These are phyloP conservation scores for Eucommia ulmoides DNA, from an alignment of 257 asterid species.

Conservation along the genomic window DNA sequence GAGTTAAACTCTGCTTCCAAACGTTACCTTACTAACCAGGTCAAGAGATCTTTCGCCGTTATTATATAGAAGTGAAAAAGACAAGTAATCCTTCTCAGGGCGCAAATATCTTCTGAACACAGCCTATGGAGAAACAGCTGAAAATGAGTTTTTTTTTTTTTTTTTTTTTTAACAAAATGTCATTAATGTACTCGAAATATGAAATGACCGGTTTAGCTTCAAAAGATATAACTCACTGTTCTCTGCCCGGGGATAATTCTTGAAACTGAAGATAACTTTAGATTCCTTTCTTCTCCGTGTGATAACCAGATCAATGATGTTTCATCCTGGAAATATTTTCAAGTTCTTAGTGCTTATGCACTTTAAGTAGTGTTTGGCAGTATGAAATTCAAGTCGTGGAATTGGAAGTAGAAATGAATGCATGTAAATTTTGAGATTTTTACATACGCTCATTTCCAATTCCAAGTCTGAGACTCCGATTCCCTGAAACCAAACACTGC, in stretches of 20 bases:
- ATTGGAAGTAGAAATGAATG: neutral
- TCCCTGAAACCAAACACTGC: too few species aligned
- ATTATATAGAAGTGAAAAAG: conserved; percentile 71
- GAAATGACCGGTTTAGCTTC: conserved; percentile 2
- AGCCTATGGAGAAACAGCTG: conserved; percentile 25
- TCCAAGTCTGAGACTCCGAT: too few species aligned
- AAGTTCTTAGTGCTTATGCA: neutral
- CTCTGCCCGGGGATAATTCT: conserved; percentile 91
- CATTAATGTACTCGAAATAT: neutral
- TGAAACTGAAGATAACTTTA: conserved; percentile 58
- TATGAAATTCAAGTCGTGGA: neutral
- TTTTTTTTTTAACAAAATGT: neutral
- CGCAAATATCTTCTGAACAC: conserved; percentile 86
- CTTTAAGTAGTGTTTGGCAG: neutral
- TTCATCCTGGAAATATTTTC: conserved; percentile 62
- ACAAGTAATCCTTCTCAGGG: conserved; percentile 94
- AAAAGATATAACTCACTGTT: conserved; percentile 53
- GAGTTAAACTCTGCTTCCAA: neutral
- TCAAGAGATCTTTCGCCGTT: conserved; percentile 60
- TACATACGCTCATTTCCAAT: too few species aligned
- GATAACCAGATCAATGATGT: conserved; percentile 76
- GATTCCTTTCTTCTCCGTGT: conserved; percentile 76
- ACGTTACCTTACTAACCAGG: conserved; percentile 60
- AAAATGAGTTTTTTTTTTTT: neutral
- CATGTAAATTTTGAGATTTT: too few species aligned